Percentiles rank a stretch among this genome's conserved stretches.
Evolutionary conservation across 2,329 filamentous ascomycete genomes (phyloP).

Genomic region (Cladosporium sp.): DNA sequence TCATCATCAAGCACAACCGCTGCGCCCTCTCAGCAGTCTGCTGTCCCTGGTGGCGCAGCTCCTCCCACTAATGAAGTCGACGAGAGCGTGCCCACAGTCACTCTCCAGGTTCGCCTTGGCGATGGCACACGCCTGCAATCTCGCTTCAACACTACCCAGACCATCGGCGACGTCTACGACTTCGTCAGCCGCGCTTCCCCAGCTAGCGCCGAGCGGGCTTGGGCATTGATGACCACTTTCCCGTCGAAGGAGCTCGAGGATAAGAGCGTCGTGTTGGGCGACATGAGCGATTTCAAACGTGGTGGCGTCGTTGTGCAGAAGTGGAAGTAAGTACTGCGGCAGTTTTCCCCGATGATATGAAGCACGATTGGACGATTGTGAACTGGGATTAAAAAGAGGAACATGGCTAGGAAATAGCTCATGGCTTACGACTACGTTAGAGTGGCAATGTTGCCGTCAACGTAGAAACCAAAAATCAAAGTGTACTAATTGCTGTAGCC

Average conservation of each 20-base stretch:
- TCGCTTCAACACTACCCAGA: constrained; percentile 79
- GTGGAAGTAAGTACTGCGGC: constrained; percentile 44
- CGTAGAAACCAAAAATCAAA: not conserved
- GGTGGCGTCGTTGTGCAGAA: constrained; percentile 60
- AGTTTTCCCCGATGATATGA: not conserved
- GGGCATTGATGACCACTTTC: constrained; percentile 80
- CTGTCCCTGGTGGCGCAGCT: constrained; percentile 37
- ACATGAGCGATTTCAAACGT: constrained; percentile 53
- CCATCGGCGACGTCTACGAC: constrained; percentile 73
- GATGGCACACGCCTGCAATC: constrained; percentile 77
- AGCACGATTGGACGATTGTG: not conserved
- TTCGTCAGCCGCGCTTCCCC: constrained; percentile 70
- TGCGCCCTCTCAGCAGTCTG: constrained; percentile 29
- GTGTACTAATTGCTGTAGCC: not conserved
- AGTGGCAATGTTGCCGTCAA: not conserved
- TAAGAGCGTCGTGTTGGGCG: constrained; percentile 53
- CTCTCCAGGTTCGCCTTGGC: constrained; percentile 74
- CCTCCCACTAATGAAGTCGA: constrained; percentile 58
- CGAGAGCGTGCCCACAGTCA: constrained; percentile 66
- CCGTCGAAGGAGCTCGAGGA: constrained; percentile 79
- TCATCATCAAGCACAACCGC: constrained; percentile 33
- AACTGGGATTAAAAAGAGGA: not conserved
- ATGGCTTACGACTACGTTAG: not conserved
- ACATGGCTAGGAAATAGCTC: not conserved
- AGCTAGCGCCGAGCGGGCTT: constrained; percentile 60